Conservation (phyloP, 257 asterid species). For the Fraxinus quadrangulata region DNA sequence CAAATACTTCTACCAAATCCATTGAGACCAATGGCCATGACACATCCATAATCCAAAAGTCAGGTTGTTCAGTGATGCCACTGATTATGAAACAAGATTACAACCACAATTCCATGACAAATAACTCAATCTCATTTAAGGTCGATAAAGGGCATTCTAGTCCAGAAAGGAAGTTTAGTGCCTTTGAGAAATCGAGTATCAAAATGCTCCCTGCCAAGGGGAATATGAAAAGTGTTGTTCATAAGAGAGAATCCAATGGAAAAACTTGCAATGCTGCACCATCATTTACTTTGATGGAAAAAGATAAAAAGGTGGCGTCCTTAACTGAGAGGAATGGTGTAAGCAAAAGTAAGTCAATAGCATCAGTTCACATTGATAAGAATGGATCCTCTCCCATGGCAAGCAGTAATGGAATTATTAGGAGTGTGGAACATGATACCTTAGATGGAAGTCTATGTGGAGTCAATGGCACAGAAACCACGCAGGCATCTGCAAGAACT, state of each 20-base stretch:
- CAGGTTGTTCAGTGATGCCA: conserved; percentile 36
- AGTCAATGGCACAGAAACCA: conserved; percentile 32
- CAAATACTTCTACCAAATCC: conserved; percentile 29
- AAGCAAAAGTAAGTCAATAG: conserved; percentile 34
- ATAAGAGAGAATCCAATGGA: conserved; percentile 42
- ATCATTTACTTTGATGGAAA: conserved; percentile 36
- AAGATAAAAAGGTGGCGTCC: conserved; percentile 34
- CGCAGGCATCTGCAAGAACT: conserved; percentile 24
- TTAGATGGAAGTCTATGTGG: conserved; percentile 29
- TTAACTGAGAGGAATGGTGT: conserved; percentile 40
- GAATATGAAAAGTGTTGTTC: conserved; percentile 42
- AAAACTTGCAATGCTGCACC: conserved; percentile 40
- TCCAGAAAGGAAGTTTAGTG: conserved; percentile 33
- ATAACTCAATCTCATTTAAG: conserved; percentile 34
- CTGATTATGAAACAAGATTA: conserved; percentile 27
- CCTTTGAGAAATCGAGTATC: conserved; percentile 36
- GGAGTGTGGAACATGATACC: conserved; percentile 30
- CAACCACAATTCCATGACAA: conserved; percentile 23
- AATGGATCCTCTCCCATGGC: conserved; percentile 33
- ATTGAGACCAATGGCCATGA: conserved; percentile 31
- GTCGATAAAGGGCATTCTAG: conserved; percentile 39
- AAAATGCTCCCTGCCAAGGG: conserved; percentile 48
- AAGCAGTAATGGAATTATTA: conserved; percentile 39
- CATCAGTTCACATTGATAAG: conserved; percentile 26
- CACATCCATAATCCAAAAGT: conserved; percentile 26